Conservation (phyloP, 371 early-diverging fungal species). For the Rhizopus stolonifer region DNA sequence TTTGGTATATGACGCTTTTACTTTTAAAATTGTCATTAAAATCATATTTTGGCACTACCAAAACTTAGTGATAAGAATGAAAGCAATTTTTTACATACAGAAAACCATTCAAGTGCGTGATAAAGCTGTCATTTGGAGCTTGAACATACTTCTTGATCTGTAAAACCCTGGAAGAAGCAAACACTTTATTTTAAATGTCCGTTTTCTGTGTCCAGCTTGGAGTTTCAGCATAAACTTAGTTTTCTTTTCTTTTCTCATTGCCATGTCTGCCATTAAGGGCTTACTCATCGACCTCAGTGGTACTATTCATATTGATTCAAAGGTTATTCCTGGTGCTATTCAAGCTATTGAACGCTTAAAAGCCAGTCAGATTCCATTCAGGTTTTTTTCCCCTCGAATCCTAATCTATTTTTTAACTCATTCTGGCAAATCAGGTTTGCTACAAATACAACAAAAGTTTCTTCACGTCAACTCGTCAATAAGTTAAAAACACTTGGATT, state of each 20-base stretch:
- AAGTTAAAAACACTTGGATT: conserved; percentile 68
- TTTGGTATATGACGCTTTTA: no score
- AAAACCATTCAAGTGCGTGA: no score
- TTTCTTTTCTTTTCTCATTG: background rate
- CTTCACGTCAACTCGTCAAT: conserved; percentile 49
- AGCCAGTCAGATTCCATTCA: conserved; percentile 53
- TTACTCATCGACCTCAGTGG: conserved; percentile 81
- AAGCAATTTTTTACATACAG: no score
- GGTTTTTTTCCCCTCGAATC: conserved; percentile 17
- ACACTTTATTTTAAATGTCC: no score
- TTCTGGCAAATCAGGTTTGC: conserved; percentile 59
- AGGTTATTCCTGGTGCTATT: conserved; percentile 68
- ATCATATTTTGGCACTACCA: no score
- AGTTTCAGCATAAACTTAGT: no score
- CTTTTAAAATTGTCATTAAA: no score
- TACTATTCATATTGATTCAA: conserved; percentile 75
- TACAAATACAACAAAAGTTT: conserved; percentile 85
- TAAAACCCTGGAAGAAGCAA: no score
- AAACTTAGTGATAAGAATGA: no score
- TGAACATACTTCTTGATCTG: no score
- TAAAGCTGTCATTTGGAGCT: no score
- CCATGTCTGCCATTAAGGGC: conserved; percentile 41
- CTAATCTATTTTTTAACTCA: background rate
- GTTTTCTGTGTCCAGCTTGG: no score
- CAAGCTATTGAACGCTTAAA: conserved; percentile 66